A percentile compares a stretch with the other conserved stretches of the same genome.
Conservation (phyloP, 305 asterid species). For the Fraxinus baroniana region DNA sequence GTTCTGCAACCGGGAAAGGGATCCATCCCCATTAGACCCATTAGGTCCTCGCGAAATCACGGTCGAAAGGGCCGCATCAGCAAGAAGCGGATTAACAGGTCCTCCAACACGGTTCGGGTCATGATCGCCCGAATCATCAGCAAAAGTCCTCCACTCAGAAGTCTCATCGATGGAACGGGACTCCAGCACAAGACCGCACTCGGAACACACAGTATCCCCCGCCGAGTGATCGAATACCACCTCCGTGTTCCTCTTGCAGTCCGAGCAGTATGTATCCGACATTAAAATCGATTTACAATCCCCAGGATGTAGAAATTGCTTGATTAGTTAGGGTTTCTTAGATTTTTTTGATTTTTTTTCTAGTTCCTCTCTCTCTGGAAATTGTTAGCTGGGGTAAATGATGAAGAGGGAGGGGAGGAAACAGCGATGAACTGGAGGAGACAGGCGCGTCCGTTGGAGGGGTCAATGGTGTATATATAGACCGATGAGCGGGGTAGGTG, state of each 20-base stretch:
- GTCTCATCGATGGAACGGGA: neutral
- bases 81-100: conserved; percentile 44
- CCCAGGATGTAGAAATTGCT: neutral
- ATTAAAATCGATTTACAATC: neutral
- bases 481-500: neutral
- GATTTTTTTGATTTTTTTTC: neutral
- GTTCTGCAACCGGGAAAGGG: conserved; percentile 44
- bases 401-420: neutral
- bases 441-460: neutral
- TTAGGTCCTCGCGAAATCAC: conserved; percentile 40
- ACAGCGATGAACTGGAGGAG: neutral
- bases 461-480: neutral
- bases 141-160: neutral
- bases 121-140: conserved; percentile 44
- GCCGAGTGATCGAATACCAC: neutral
- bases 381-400: neutral
- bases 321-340: neutral
- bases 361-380: neutral
- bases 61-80: conserved; percentile 34
- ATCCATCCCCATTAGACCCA: conserved; percentile 34
- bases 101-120: conserved; percentile 57
- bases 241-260: conserved; percentile 1
- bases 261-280: neutral
- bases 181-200: conserved; percentile 4
- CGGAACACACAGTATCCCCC: neutral